phyloP scores from a whole-genome alignment of 2,329 filamentous ascomycete species.

The Phialophora tarda region DNA sequence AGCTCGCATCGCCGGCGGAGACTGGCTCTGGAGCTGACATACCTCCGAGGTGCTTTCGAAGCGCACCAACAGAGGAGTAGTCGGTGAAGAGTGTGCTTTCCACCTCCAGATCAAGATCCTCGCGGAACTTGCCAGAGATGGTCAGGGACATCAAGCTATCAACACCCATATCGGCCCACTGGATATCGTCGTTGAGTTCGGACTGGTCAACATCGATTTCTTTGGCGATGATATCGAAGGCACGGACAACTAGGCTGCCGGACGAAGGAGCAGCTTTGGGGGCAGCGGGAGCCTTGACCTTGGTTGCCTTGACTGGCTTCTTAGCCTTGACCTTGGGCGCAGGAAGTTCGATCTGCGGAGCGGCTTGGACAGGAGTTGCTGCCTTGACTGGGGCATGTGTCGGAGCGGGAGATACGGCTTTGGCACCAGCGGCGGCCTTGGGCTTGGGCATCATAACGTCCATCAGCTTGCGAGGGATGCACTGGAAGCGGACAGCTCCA shows the following conservation, averaged over 20 bases:
- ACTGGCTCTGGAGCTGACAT: constrained; percentile 30
- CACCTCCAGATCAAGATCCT: constrained; percentile 65
- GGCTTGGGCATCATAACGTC: constrained; percentile 49
- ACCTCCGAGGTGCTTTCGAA: constrained; percentile 61
- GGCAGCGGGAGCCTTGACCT: constrained; percentile 42
- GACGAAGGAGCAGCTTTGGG: constrained; percentile 37
- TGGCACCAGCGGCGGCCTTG: constrained; percentile 40
- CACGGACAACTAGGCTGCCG: constrained; percentile 44
- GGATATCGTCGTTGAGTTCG: constrained; percentile 64
- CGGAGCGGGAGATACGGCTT: constrained; percentile 33
- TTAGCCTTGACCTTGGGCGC: constrained; percentile 42
- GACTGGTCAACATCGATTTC: constrained; percentile 63
- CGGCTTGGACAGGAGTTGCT: constrained; percentile 25
- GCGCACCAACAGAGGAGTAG: constrained; percentile 63
- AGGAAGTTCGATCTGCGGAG: constrained; percentile 34
- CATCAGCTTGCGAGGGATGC: constrained; percentile 48
- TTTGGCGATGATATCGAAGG: constrained; percentile 49
- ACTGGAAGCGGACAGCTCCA: constrained; percentile 57
- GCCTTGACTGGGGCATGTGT: constrained; percentile 20
- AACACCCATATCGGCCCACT: constrained; percentile 67
- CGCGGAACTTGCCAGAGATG: constrained; percentile 66
- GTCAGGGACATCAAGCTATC: constrained; percentile 67
- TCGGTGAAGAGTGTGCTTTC: constrained; percentile 66
- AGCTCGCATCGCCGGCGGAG: constrained; percentile 41
- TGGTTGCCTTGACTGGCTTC: constrained; percentile 40